Evolutionary conservation across 2,329 filamentous ascomycete genomes (phyloP).

Genomic region (Lecanoromycetidae sp.): DNA sequence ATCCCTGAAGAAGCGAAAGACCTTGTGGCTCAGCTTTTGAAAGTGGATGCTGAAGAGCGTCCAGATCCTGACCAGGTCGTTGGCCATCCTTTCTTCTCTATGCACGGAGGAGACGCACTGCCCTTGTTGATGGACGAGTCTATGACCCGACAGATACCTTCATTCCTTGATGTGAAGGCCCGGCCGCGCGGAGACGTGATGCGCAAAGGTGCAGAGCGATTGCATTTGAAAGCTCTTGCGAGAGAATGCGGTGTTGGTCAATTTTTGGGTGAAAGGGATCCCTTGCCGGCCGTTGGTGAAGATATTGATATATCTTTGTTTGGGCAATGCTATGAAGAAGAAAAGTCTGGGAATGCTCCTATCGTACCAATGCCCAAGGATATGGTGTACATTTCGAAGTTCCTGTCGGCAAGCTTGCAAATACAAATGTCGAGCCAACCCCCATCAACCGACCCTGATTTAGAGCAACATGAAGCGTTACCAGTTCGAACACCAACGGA

Average conservation of each 20-base stretch:
- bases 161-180: conserved; percentile 31
- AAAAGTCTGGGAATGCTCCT: conserved; percentile 34
- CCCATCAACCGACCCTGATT: not conserved
- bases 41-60: conserved; percentile 36
- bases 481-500: not conserved
- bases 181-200: conserved; percentile 36
- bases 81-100: conserved; percentile 39
- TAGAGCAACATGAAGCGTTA: not conserved
- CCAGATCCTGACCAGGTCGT: conserved; percentile 40
- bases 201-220: conserved; percentile 23
- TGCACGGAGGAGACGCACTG: conserved; percentile 36
- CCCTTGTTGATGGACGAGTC: conserved; percentile 30
- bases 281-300: conserved; percentile 30
- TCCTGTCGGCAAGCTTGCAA: not conserved
- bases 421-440: not conserved
- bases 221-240: conserved; percentile 13
- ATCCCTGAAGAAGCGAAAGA: conserved; percentile 39
- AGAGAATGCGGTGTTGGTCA: conserved; percentile 31
- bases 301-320: conserved; percentile 35
- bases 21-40: conserved; percentile 36
- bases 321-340: conserved; percentile 35
- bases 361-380: conserved; percentile 34
- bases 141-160: conserved; percentile 29
- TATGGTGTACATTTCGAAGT: conserved; percentile 30
- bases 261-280: conserved; percentile 6